phyloP scores from a whole-genome alignment of 345 rosid genomes.

The Geranium rotundifolium region DNA sequence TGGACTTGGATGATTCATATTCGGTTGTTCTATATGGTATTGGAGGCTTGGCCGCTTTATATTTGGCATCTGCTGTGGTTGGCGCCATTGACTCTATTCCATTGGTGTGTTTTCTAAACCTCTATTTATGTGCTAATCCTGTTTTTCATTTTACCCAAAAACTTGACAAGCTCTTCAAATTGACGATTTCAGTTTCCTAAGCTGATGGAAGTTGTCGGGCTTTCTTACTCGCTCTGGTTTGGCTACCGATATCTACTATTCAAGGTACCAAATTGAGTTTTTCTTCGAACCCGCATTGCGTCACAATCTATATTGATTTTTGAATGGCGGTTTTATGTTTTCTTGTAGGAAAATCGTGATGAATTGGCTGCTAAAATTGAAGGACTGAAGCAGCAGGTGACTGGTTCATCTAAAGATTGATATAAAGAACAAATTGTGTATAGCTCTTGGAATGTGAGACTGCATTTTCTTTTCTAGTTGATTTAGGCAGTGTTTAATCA shows the following conservation, averaged over 20 bases:
- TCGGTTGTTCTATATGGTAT: slow-evolving; percentile 26
- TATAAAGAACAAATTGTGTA: too few relatives aligned
- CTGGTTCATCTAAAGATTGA: slow-evolving; percentile 47
- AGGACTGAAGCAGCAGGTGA: slow-evolving; percentile 58
- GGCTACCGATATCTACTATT: slow-evolving; percentile 59
- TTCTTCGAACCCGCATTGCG: background rate
- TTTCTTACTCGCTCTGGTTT: slow-evolving; percentile 83
- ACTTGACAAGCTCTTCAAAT: too few relatives aligned
- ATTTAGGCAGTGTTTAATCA: too few relatives aligned
- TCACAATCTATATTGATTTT: background rate
- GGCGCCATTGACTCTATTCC: slow-evolving; percentile 78
- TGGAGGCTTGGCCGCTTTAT: slow-evolving; percentile 51
- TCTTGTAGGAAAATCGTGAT: slow-evolving; percentile 49
- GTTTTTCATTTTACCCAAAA: too few relatives aligned
- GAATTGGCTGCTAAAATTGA: slow-evolving; percentile 51
- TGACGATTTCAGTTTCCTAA: slow-evolving; percentile 48
- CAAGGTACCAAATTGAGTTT: slow-evolving; percentile 36
- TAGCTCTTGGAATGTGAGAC: too few relatives aligned
- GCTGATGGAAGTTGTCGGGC: slow-evolving; percentile 84
- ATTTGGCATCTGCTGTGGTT: slow-evolving; percentile 54
- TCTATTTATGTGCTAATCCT: background rate
- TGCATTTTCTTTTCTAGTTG: too few relatives aligned
- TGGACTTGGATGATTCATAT: slow-evolving; percentile 48
- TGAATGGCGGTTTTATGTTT: background rate
- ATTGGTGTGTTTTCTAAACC: slow-evolving; percentile 34